These are phyloP conservation scores for Plasmodium inui DNA, from an alignment of 169 alveolate species.

Conservation along the genomic window DNA sequence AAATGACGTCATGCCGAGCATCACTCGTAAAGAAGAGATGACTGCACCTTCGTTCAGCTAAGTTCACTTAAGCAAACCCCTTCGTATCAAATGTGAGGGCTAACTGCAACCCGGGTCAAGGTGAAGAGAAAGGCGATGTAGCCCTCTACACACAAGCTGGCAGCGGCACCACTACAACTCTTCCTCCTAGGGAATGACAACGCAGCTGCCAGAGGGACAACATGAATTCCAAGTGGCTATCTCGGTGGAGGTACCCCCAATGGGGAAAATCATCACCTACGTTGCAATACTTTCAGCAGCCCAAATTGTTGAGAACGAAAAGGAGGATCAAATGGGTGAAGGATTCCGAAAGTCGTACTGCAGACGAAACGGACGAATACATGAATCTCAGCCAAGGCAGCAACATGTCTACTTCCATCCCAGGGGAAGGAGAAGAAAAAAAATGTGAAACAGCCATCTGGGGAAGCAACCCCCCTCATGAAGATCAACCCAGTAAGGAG, in stretches of 20 bases:
- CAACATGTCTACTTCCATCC: background rate
- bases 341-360: background rate
- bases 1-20: background rate
- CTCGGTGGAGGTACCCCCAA: background rate
- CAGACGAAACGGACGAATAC: background rate
- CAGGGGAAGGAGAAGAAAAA: background rate
- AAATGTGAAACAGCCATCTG: background rate
- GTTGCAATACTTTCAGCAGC: background rate
- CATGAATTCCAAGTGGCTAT: conserved; percentile 1
- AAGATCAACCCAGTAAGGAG: background rate
- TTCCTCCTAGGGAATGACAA: too few species aligned
- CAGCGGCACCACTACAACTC: background rate
- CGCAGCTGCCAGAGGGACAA: background rate
- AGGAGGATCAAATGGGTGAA: background rate
- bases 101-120: background rate
- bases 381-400: background rate
- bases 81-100: background rate
- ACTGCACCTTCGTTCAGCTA: background rate
- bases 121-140: background rate
- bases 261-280: background rate
- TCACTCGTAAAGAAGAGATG: background rate
- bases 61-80: background rate
- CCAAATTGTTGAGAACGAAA: background rate
- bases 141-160: background rate
- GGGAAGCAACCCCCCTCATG: background rate